Conservation (phyloP, 2,329 filamentous ascomycete species). For the Dothistroma septosporum region DNA sequence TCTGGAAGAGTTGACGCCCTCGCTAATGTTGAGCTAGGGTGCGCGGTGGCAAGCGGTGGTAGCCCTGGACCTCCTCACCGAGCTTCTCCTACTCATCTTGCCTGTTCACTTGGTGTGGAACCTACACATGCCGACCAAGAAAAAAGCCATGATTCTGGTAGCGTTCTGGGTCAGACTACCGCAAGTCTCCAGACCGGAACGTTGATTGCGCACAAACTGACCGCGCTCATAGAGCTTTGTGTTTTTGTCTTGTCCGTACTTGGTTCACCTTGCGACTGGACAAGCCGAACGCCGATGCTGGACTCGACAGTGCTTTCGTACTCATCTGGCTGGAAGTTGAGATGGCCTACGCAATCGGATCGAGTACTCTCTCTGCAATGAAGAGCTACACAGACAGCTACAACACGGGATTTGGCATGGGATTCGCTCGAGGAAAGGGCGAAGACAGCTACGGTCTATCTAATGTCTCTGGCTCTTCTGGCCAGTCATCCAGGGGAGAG, state of each 20-base stretch:
- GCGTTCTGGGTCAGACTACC: constrained; percentile 39
- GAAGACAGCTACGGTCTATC: constrained; percentile 31
- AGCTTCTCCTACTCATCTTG: constrained; percentile 32
- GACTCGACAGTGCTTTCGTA: constrained; percentile 33
- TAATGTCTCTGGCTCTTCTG: constrained; percentile 21
- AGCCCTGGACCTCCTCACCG: constrained; percentile 38
- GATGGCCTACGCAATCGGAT: constrained; percentile 41
- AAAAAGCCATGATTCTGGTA: constrained; percentile 35
- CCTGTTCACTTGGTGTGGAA: constrained; percentile 36
- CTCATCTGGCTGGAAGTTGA: constrained; percentile 38
- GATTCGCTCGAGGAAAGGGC: constrained; percentile 28
- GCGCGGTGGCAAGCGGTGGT: constrained; percentile 38
- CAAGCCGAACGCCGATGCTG: constrained; percentile 28
- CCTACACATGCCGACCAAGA: constrained; percentile 36
- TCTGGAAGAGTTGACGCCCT: background rate
- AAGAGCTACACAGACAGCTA: constrained; percentile 42
- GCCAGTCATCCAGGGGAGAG: constrained; percentile 17
- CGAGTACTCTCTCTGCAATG: constrained; percentile 41
- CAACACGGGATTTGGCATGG: constrained; percentile 39
- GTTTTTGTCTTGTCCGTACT: constrained; percentile 35
- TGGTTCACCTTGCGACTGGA: constrained; percentile 32
- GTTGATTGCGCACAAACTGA: background rate
- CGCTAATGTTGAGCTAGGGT: constrained; percentile 18
- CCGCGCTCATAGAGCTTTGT: constrained; percentile 28
- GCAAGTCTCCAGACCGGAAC: constrained; percentile 22